Evolutionary conservation across 441 rosid genomes (phyloP), one percentile per base, ranked within the genome.

Genomic region (Pelargonium cotyledonis): DNA sequence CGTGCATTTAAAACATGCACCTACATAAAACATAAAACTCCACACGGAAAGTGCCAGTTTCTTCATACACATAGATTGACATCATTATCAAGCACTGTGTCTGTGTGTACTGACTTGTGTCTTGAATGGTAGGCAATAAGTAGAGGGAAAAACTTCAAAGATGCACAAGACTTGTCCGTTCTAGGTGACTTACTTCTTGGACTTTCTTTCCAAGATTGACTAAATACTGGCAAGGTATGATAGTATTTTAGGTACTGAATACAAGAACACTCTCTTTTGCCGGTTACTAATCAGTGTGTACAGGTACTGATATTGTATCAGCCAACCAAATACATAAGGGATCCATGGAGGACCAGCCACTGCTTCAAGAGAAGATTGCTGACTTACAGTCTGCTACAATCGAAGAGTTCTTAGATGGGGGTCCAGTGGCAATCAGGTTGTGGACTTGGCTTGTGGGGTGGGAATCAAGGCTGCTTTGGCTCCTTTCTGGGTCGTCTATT

Each of bases 381-480:
- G 84, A 85, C 60, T 68, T 86, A 66, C 83, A 92, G 3, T 85
- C 98, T 0, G 80, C 11, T 35, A 83, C 81, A 1, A 72, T 93
- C 10, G 96, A 91, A 66, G 93, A 91, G 76, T 83, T 89, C 61
- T 76, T 90, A 61, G 80, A 80, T 26, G 80, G 78, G 1, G 65
- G 72, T 23, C 79, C 79, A 0, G 74, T 84, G 57, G 77, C 87
- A 0, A 5, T 74, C 65, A 73, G 92, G 12, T 88, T 95, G 97
- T 93, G 97, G 96, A 76, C 84, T 29, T n/a, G 88, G 47, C 86
- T 91, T 0, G 68, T 85, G 14, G 81, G 76, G 0, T 91, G 98
- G 97, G 97, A 93, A 78, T 93, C 97, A 11, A 81, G 88, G 81
- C 79, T 85, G 4, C 89, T 93, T 6, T 91, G 97, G 98, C 73